Percentiles rank a stretch among this genome's conserved stretches.
phyloP scores from a whole-genome alignment of 768 basidiomycete genomes.

The Rhodosporidiobolus sp. region DNA sequence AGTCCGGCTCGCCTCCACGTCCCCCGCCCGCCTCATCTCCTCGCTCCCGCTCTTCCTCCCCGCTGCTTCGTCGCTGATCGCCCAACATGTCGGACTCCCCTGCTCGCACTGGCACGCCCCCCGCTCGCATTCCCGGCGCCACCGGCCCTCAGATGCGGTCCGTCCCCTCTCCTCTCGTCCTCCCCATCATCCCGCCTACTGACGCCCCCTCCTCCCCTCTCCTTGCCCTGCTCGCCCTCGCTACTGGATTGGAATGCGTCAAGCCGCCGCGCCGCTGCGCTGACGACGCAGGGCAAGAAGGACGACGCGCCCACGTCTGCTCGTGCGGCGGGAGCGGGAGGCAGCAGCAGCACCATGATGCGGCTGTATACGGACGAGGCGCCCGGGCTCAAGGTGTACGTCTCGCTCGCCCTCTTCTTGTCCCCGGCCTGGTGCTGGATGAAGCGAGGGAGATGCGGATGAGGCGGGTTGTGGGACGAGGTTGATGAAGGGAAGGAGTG shows the following conservation, averaged over 20 bases:
- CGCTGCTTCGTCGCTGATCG: too few relatives aligned
- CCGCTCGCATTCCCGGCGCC: conserved; percentile 19
- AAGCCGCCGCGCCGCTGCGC: conserved; percentile 36
- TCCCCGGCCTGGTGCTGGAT: neutral
- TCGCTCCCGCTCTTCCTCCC: neutral
- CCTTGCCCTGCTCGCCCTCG: too few relatives aligned
- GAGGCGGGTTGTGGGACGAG: neutral
- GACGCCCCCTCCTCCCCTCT: too few relatives aligned
- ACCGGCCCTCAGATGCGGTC: conserved; percentile 34
- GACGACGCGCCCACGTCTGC: conserved; percentile 23
- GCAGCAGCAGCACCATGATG: conserved; percentile 96
- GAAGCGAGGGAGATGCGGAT: neutral
- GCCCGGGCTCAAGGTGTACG: conserved; percentile 93
- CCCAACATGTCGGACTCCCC: conserved; percentile 9
- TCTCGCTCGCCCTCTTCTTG: conserved; percentile 41
- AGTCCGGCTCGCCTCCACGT: too few relatives aligned
- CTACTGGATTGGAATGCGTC: neutral
- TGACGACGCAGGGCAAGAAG: conserved; percentile 23
- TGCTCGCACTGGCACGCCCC: neutral
- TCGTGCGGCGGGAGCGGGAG: conserved; percentile 64
- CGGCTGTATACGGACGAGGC: conserved; percentile 98
- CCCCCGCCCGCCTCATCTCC: too few relatives aligned
- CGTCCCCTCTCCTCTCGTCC: conserved; percentile 1
- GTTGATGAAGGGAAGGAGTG: neutral
- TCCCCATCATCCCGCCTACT: neutral